Base-by-base conservation (phyloP, 2,329 filamentous ascomycete species). In the Clarireedia homoeocarpa region DNA sequence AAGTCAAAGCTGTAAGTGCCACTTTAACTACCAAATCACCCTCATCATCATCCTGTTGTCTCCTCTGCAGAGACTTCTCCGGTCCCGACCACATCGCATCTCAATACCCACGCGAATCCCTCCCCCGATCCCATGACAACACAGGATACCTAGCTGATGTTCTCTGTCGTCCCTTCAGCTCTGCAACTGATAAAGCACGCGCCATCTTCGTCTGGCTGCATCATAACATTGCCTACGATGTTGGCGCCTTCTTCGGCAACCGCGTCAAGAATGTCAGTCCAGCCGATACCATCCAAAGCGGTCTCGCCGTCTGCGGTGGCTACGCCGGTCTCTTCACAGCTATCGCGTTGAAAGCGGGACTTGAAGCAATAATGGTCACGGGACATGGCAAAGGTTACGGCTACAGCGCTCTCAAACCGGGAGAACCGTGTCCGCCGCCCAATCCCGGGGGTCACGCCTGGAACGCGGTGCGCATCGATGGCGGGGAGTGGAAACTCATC, bases 121-220 rank as follows among this genome's bases (percentile, higher is more conserved):
- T 96, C 17, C 89, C 89, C 4, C 74, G 76, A 17, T 64, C 60
- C 5, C 72, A 75, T 15, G 78, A 83, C 46, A 84, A 86, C 0
- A 75, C 94, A 3, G 82, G 79, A 20, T 88, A 88, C 74, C 78
- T 99, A 24, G 91, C 91, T 0, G 79, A 82, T 51, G 82, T 88
- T 51, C 80, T 97, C 20, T 95, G 90, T 56, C 76, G 79, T 4
- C 86, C 88, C 0, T 96, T 97, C 67, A 73, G 83, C 0, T 96
- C 89, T 0, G 74, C 76, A 1, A 96, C 92, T 0, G 92, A 97
- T 71, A 96, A 96, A 73, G 92, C 94, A 2, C 81, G 94, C 27
- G 90, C 84, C 2, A 89, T 99, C 58, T 97, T 97, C 69, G 89
- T 88, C 1, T 99, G 94, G 94, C 83, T 91, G 42, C 92, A 97